phyloP scores from a whole-genome alignment of 164 flowering plant species.

The Umbilicus rupestris region DNA sequence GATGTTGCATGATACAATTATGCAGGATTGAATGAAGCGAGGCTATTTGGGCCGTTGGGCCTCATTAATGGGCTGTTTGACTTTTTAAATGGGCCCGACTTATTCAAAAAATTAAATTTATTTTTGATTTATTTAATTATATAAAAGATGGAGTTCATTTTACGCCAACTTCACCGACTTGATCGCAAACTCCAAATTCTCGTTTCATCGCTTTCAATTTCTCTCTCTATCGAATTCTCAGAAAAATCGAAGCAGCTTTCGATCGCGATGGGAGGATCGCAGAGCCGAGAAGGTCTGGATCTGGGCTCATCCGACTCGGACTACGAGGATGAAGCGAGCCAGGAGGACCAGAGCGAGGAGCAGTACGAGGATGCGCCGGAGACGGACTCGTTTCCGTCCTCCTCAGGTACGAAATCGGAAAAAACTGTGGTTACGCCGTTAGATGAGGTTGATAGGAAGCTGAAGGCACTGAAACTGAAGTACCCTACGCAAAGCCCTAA shows the following conservation, averaged over 20 bases:
- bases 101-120: background rate
- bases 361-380: conserved; percentile 18
- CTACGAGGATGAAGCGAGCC: background rate
- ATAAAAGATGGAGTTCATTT: background rate
- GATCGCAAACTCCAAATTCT: background rate
- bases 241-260: background rate
- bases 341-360: conserved; percentile 13
- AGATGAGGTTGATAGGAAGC: conserved; percentile 28
- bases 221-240: background rate
- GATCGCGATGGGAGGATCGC: conserved; percentile 8
- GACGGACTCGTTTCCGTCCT: background rate
- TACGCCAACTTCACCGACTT: background rate
- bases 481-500: conserved; percentile 19
- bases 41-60: too few relatives aligned
- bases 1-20: too few relatives aligned
- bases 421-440: conserved; percentile 10
- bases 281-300: conserved; percentile 12
- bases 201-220: background rate
- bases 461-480: conserved; percentile 27
- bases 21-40: too few relatives aligned
- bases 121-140: background rate
- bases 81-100: too few relatives aligned
- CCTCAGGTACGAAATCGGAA: conserved; percentile 5
- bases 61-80: too few relatives aligned
- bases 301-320: conserved; percentile 1